Percentiles rank a stretch among this genome's conserved stretches.
Conservation (phyloP, 352 stramenopile species). For the Thraustotheca clavata region DNA sequence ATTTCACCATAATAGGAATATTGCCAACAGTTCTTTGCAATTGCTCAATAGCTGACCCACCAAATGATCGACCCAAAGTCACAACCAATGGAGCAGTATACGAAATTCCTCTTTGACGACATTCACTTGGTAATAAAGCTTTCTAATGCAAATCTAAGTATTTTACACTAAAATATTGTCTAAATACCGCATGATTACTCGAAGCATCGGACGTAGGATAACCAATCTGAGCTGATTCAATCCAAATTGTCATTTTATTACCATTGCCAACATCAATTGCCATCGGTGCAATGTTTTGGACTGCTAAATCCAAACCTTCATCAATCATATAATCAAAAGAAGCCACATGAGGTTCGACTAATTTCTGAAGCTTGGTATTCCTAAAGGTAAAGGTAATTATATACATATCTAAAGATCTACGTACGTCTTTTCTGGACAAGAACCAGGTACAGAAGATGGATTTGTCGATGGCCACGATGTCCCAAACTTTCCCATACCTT, state of each 20-base stretch:
- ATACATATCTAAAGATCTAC: constrained; percentile 22
- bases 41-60: constrained; percentile 71
- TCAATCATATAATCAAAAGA: constrained; percentile 98
- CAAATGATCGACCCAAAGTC: constrained; percentile 82
- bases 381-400: constrained; percentile 26
- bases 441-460: constrained; percentile 65
- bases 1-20: constrained; percentile 97
- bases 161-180: too few relatives aligned
- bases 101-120: constrained; percentile 92
- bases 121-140: constrained; percentile 91
- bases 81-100: constrained; percentile 94
- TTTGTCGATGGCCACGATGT: constrained; percentile 76
- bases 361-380: constrained; percentile 76
- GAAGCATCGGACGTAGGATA: constrained; percentile 80
- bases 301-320: constrained; percentile 88
- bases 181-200: constrained; percentile 52
- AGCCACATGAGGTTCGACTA: constrained; percentile 96
- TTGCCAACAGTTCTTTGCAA: constrained; percentile 87
- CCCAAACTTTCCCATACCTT: constrained; percentile 35
- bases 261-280: constrained; percentile 87
- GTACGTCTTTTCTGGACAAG: constrained; percentile 57
- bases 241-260: constrained; percentile 72
- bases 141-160: constrained; percentile 25
- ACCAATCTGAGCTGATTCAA: constrained; percentile 93
- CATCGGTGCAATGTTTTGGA: constrained; percentile 86